A percentile compares a stretch with the other conserved stretches of the same genome.
These are phyloP conservation scores for Penicillium egyptiacum DNA, from an alignment of 495 filamentous ascomycete species.

Conservation along the genomic window DNA sequence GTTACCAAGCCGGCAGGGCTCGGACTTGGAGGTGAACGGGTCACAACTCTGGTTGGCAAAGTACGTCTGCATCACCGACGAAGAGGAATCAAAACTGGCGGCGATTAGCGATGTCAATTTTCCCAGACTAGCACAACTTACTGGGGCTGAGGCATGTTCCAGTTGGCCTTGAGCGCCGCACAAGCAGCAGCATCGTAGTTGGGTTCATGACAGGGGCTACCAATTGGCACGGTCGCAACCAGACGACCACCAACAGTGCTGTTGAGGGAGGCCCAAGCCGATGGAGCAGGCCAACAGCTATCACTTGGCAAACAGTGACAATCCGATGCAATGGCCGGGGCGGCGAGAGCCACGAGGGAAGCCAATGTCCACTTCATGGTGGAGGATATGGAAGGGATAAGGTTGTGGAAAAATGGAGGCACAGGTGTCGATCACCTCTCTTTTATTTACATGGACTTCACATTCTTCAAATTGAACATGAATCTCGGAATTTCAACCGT, in stretches of 20 bases:
- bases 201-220: slow-evolving; percentile 44
- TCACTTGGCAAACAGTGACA: slow-evolving; percentile 35
- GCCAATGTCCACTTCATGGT: slow-evolving; percentile 35
- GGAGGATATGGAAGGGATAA: slow-evolving; percentile 11
- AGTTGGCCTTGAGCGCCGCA: slow-evolving; percentile 22
- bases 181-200: slow-evolving; percentile 37
- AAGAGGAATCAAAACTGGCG: slow-evolving; percentile 32
- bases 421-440: slow-evolving; percentile 16
- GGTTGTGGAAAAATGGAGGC: slow-evolving; percentile 6
- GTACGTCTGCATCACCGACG: slow-evolving; percentile 45
- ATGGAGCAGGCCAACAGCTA: slow-evolving; percentile 39
- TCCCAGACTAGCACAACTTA: slow-evolving; percentile 12
- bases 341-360: slow-evolving; percentile 25
- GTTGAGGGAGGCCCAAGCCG: slow-evolving; percentile 43
- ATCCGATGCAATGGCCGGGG: slow-evolving; percentile 15
- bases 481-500: not conserved
- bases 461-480: slow-evolving; percentile 3
- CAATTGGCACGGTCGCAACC: slow-evolving; percentile 44
- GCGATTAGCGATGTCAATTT: slow-evolving; percentile 3
- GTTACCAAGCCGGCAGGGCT: slow-evolving; percentile 57
- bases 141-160: slow-evolving; percentile 29
- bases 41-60: slow-evolving; percentile 55
- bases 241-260: slow-evolving; percentile 39
- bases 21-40: slow-evolving; percentile 47
- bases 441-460: slow-evolving; percentile 9